Evolutionary conservation across 345 rosid species (phyloP), one percentile per base, ranked within the genome.

Genomic region (Lumnitzera racemosa): DNA sequence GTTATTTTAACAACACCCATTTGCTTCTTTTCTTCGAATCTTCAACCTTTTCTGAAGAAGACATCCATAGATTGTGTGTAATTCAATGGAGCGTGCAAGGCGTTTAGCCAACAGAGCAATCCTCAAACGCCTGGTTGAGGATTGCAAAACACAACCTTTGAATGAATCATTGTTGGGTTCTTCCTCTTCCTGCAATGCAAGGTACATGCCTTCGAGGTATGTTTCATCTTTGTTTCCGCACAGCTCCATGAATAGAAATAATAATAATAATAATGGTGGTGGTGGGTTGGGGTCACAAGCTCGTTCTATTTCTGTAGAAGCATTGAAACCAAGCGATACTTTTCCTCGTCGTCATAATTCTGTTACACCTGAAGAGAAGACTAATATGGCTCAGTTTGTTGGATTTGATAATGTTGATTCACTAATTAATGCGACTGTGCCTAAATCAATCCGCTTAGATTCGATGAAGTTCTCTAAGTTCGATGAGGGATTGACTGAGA

Each of bases 261-360:
- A 74, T 9, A 83, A 78, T 9, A 83, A 78, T 25, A 72, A 74
- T 47, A 50, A 47, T 48, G 72, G 59, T 58, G 29, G 58, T 43
- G 76, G 81, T 47, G 48, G 57, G 20, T 20, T 20, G 62, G 86
- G 74, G 24, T 76, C 86, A 23, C 86, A 46, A 47, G 43, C 54
- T 16, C 77, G 96, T 49, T 64, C 83, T 54, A 79, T 94, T 24
- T 90, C 97, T 60, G 81, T 88, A 24, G 92, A 88, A 43, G 83
- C 92, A 15, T 66, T 90, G 69, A 80, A 83, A 55, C 70, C 90
- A 1, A 69, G 83, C 49, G 97, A 94, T 52, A 86, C 88, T 60
- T 94, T 94, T 71, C 77, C 99, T n/a, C 88, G 89, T 59, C 95
- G 95, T 24, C 99, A 94, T 55, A 94, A 94, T 92, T 94, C 96